Base-by-base conservation (phyloP, 2,329 filamentous ascomycete genomes). In the Uncinocarpus reesii region DNA sequence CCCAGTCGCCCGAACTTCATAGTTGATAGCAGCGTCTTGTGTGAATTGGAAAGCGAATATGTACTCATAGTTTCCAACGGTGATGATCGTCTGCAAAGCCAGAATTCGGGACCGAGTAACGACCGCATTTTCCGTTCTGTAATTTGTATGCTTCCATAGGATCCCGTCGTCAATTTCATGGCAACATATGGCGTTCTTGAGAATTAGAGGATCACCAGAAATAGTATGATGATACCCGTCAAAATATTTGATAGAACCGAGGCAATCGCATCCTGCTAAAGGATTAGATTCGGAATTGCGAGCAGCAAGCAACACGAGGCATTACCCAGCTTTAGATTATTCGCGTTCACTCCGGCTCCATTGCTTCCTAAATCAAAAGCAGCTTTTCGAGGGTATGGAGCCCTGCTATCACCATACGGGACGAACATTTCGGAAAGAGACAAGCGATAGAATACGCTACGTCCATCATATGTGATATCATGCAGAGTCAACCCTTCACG, bases 311-410 rank as follows among this genome's bases (percentile, higher is more conserved):
- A 5, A 18, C 28, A 36, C 4, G 16, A n/a, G 20, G 18, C 13
- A 8, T n/a, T 35, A 1, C 81, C 80, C 1, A 84, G 70, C 15
- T 72, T 69, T 1, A 86, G 70, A 53, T 84, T 83, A 58, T 86
- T 86, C 13, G 80, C 78, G 41, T 74, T 78, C 42, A 77, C 73
- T 1, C 83, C 83, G 20, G 79, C 77, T 4, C 82, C 82, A 7
- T 75, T 79, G 50, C 86, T 81, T 6, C 83, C 83, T 51, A 86
- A 77, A 56, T 86, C 82, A 56, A 86, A 85, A 0, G 81, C 82
- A 46, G 81, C 78, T 60, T 86, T 86, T 35, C 81, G 74, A 45
- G 81, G 79, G 59, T 77, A 84, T 0, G 81, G 81, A 0, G 72
- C 66, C 1, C 82, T 74, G 0, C 78, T 78, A 56, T 85, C 81